phyloP scores from a whole-genome alignment of 176 grass and related monocot genomes.

The Phoenix roebelenii region DNA sequence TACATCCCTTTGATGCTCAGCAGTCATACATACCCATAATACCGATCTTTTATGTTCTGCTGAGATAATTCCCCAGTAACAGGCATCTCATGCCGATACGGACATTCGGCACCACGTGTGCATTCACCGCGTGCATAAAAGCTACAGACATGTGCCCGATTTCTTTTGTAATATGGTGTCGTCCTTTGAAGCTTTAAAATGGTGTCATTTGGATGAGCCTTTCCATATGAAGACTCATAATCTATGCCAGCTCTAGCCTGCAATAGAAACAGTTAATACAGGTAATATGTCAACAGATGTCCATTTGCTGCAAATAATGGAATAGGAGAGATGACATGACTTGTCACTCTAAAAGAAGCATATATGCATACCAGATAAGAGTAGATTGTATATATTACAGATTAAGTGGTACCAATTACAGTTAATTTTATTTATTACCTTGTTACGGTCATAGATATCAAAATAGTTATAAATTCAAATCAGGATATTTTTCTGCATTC shows the following conservation, averaged over 20 bases:
- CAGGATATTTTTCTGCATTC: too few species aligned
- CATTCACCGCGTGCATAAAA: slow-evolving; percentile 95
- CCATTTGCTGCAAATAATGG: not conserved
- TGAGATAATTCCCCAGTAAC: slow-evolving; percentile 95
- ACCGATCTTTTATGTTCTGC: slow-evolving; percentile 99
- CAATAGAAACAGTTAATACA: not conserved
- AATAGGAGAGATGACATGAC: not conserved
- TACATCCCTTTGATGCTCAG: not conserved
- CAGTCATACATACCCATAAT: slow-evolving; percentile 70
- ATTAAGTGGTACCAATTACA: too few species aligned
- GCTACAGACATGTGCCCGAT: slow-evolving; percentile 93
- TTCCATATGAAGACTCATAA: slow-evolving; percentile 85
- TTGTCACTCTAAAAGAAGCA: too few species aligned
- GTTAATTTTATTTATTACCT: too few species aligned
- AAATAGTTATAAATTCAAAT: too few species aligned
- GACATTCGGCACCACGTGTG: slow-evolving; percentile 90
- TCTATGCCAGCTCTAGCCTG: slow-evolving; percentile 93
- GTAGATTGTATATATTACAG: too few species aligned
- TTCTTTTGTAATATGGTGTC: slow-evolving; percentile 96
- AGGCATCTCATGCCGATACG: slow-evolving; percentile 98
- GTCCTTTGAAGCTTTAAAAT: slow-evolving; percentile 98
- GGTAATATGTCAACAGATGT: not conserved
- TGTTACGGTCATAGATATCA: too few species aligned
- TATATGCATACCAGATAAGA: too few species aligned
- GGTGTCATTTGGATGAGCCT: slow-evolving; percentile 71